These are phyloP conservation scores for Tubosaeta brunneosetosa DNA, from an alignment of 768 basidiomycete species.

Conservation along the genomic window DNA sequence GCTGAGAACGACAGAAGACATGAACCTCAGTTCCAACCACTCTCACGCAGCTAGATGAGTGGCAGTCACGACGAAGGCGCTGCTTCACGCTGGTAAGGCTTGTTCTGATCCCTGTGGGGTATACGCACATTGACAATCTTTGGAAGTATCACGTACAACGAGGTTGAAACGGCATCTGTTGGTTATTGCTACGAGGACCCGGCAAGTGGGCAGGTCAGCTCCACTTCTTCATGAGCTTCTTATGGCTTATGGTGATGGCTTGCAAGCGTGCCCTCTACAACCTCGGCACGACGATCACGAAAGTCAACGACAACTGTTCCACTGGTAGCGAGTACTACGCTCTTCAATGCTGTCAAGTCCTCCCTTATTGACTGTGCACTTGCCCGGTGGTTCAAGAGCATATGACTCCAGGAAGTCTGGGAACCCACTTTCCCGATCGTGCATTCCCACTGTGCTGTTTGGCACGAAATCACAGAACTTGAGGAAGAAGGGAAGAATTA, in stretches of 20 bases:
- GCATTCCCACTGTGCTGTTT: conserved; percentile 46
- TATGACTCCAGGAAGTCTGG: conserved; percentile 72
- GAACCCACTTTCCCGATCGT: conserved; percentile 57
- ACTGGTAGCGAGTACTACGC: conserved; percentile 76
- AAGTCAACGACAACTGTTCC: conserved; percentile 86
- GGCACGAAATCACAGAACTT: conserved; percentile 41
- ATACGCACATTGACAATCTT: background rate
- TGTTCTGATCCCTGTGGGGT: background rate
- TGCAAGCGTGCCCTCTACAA: conserved; percentile 70
- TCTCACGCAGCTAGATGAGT: conserved; percentile 60
- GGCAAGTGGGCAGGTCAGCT: conserved; percentile 64
- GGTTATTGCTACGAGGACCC: conserved; percentile 82
- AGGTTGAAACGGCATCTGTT: conserved; percentile 65
- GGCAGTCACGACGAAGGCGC: conserved; percentile 82
- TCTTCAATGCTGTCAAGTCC: conserved; percentile 65
- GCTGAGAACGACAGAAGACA: conserved; percentile 65
- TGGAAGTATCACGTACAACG: conserved; percentile 78
- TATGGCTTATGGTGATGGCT: background rate
- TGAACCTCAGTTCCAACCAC: conserved; percentile 26
- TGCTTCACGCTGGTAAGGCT: conserved; percentile 67
- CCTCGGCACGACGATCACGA: conserved; percentile 79
- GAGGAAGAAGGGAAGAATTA: conserved; percentile 56
- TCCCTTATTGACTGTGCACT: conserved; percentile 70
- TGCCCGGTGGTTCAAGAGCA: conserved; percentile 85
- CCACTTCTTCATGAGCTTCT: background rate